Base-by-base conservation (phyloP, 352 stramenopile genomes). In the Phytophthora syringae region DNA sequence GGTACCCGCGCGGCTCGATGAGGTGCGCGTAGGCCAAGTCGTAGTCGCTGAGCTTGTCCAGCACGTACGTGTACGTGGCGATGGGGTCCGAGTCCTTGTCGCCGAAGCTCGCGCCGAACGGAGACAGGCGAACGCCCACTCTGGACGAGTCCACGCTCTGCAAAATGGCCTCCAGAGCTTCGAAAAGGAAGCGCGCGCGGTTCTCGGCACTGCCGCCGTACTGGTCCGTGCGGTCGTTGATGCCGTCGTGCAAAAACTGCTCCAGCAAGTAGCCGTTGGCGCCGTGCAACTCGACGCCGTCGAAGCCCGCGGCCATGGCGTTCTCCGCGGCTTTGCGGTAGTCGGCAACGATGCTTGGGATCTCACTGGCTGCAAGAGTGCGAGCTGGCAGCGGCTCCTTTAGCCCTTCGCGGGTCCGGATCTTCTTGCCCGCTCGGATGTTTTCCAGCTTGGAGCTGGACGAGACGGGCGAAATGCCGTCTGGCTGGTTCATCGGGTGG, bases 181-280 rank as follows among this genome's bases (percentile, higher is more conserved):
- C 83, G 13, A 84, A 81, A 16, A 97, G 61, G 44, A 97, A 86
- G 7, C 82, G 76, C 39, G 79, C 73, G 42, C 93, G 87, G 64
- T 97, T 97, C 64, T 97, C 88, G 27, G 91, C 64, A 36, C 71
- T 90, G 40, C 90, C 92, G 27, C 89, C 92, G 61, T 97, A 98
- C 44, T 81, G 45, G 73, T 98, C 92, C 4, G 80, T 92, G 48
- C 89, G 86, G 24, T 85, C 72, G 77, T 98, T 98, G 53, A 83
- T 79, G 20, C 62, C 78, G 50, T 83, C 76, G 57, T 94, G 80
- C 11, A 98, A 64, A 66, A 98, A 97, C 66, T 97, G 80, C 67
- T 98, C 91, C 39, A 98, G 71, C 37, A 98, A 64, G 51, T 98
- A 98, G 7, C 94, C 94, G 60, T 98, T 97, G 7, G 90, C 94